phyloP scores from a whole-genome alignment of 2,329 filamentous ascomycete genomes.

The Lasiodiplodia hormozganensis region DNA sequence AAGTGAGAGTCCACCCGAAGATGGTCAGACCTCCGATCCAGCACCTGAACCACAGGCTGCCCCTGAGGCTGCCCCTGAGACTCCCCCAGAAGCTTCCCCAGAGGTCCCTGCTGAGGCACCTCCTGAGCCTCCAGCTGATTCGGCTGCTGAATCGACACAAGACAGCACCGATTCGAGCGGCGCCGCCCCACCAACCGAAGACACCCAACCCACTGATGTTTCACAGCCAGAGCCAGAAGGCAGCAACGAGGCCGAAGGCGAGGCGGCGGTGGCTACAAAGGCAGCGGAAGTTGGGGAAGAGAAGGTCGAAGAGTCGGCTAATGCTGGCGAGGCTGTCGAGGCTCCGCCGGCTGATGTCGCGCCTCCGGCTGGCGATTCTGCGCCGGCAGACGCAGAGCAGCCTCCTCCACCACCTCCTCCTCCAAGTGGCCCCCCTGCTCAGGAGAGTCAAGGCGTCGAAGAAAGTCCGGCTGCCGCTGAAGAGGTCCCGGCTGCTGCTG shows the following conservation, averaged over 20 bases:
- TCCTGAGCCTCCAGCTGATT: background rate
- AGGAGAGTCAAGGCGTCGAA: background rate
- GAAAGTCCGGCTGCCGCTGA: too few relatives aligned
- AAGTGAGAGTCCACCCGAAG: background rate
- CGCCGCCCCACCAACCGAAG: background rate
- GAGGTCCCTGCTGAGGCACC: background rate
- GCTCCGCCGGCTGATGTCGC: background rate
- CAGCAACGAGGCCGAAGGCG: background rate
- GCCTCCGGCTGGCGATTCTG: background rate
- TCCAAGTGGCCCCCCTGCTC: background rate
- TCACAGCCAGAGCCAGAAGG: background rate
- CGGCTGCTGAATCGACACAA: background rate
- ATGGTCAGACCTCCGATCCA: background rate
- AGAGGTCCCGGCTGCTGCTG: too few relatives aligned
- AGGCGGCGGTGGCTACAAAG: background rate
- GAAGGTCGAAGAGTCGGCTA: background rate
- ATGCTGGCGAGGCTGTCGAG: background rate
- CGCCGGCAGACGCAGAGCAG: background rate
- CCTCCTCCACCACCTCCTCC: background rate
- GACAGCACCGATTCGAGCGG: background rate
- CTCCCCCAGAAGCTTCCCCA: background rate
- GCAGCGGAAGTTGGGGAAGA: background rate
- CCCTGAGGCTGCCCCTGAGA: background rate
- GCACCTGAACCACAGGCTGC: background rate
- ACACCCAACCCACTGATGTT: background rate